Evolutionary conservation across 106 monocot species (phyloP).

Genomic region (Dendrobium chrysotoxum): DNA sequence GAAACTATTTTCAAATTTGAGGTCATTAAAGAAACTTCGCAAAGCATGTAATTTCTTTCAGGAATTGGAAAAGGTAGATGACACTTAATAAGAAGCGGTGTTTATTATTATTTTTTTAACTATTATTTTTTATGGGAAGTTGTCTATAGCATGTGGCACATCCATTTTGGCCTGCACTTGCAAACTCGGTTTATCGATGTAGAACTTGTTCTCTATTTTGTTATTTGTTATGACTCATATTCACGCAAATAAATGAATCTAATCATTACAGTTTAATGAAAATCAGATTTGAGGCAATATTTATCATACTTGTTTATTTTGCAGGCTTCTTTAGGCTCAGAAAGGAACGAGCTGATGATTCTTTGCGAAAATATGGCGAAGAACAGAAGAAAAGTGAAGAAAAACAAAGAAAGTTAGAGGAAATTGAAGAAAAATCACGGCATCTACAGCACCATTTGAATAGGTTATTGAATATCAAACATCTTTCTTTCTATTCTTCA

Average conservation of each 20-base stretch:
- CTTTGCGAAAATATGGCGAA: conserved; percentile 54
- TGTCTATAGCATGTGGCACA: neutral
- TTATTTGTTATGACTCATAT: neutral
- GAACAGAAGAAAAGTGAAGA: conserved; percentile 39
- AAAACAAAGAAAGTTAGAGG: conserved; percentile 60
- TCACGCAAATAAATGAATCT: neutral
- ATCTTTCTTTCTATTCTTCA: neutral
- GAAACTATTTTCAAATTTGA: neutral
- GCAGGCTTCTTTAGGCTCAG: conserved; percentile 60
- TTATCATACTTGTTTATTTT: conserved; percentile 13
- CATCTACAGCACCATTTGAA: conserved; percentile 65
- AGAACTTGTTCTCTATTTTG: neutral
- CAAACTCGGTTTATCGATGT: neutral
- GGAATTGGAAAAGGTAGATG: neutral
- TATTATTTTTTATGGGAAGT: neutral
- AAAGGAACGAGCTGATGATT: conserved; percentile 70
- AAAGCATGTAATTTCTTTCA: neutral
- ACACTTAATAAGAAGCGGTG: neutral
- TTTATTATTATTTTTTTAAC: neutral
- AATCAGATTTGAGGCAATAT: neutral
- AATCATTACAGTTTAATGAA: neutral
- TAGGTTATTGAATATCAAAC: conserved; percentile 38
- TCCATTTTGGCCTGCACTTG: neutral
- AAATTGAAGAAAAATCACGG: conserved; percentile 61
- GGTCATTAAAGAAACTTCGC: neutral